Conservation (phyloP, 805 yeast species). For the Citeromyces nyonsensis region DNA sequence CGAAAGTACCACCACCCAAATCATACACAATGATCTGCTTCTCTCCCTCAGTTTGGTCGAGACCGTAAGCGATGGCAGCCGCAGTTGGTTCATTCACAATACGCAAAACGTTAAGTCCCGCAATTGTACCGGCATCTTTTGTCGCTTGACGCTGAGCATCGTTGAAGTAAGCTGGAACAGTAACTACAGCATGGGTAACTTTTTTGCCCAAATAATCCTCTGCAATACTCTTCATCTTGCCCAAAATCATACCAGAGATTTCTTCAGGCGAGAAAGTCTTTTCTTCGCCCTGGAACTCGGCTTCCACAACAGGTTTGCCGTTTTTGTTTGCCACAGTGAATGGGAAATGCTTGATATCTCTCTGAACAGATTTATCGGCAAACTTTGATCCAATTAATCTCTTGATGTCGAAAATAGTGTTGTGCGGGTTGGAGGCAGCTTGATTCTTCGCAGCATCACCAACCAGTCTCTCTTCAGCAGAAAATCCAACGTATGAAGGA, state of each 20-base stretch:
- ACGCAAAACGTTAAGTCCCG: constrained; percentile 78
- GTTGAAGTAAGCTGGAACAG: constrained; percentile 88
- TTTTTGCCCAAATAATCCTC: constrained; percentile 77
- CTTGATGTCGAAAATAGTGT: constrained; percentile 93
- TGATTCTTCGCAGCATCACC: constrained; percentile 99
- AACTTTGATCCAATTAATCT: constrained; percentile 84
- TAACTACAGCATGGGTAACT: constrained; percentile 83
- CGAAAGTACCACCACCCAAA: constrained; percentile 96
- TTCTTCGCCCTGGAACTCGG: constrained; percentile 77
- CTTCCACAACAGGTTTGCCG: constrained; percentile 81
- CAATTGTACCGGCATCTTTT: constrained; percentile 85
- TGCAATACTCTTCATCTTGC: constrained; percentile 86
- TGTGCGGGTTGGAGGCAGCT: constrained; percentile 90
- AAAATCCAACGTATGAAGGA: constrained; percentile 93
- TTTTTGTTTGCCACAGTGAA: constrained; percentile 63
- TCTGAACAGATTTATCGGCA: constrained; percentile 62
- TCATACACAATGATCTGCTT: constrained; percentile 86
- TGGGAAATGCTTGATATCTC: constrained; percentile 81
- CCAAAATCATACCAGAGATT: constrained; percentile 82
- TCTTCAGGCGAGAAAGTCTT: constrained; percentile 89
- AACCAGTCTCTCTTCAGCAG: constrained; percentile 86
- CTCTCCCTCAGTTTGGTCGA: constrained; percentile 71
- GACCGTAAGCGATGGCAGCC: constrained; percentile 94
- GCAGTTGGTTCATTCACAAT: constrained; percentile 93
- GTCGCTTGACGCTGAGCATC: constrained; percentile 94